phyloP scores from a whole-genome alignment of 257 asterid genomes.

The Ballota nigra region DNA sequence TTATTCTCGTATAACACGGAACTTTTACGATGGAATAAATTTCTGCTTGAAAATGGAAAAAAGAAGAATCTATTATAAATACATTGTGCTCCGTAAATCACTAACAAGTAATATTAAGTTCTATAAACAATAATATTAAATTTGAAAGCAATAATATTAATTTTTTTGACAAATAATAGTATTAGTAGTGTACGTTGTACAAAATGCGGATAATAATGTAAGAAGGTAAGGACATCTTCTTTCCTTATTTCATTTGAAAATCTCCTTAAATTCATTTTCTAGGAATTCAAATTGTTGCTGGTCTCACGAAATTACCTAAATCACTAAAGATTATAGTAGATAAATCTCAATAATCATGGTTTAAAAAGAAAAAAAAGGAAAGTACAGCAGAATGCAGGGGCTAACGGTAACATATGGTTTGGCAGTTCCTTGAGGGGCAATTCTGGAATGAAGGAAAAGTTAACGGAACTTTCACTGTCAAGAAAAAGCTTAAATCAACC shows the following conservation, averaged over 20 bases:
- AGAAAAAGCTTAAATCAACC: slow-evolving; percentile 8
- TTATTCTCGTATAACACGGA: background rate
- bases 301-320: background rate
- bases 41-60: background rate
- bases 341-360: background rate
- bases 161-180: too few species aligned
- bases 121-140: too few species aligned
- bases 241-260: background rate
- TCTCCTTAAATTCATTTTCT: background rate
- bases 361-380: slow-evolving; percentile 1
- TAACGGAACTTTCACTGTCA: slow-evolving; percentile 49
- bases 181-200: too few species aligned
- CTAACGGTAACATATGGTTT: slow-evolving; percentile 86
- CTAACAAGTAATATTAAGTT: too few species aligned
- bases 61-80: too few species aligned
- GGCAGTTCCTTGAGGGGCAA: slow-evolving; percentile 75
- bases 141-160: too few species aligned
- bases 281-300: background rate
- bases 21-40: background rate
- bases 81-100: too few species aligned
- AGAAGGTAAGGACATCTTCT: too few species aligned
- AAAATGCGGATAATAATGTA: too few species aligned
- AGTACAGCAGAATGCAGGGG: slow-evolving; percentile 38
- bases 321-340: background rate
- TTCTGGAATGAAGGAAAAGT: slow-evolving; percentile 34